Evolutionary conservation across 1,139 yeast species (phyloP).

Genomic region (Zygoascus hellenicus): DNA sequence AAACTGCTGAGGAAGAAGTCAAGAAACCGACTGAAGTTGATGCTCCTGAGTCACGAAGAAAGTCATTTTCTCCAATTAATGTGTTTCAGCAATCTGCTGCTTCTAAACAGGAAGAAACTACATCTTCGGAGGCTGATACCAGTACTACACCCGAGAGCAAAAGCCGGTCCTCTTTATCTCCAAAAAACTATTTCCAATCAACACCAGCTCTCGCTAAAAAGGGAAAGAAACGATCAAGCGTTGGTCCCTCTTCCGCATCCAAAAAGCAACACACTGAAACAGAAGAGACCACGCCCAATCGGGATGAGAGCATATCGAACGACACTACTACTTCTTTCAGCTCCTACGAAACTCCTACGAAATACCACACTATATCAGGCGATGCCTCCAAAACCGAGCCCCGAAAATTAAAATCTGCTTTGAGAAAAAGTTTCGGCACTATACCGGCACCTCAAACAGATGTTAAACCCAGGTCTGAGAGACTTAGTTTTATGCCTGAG

Average conservation of each 20-base stretch:
- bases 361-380: neutral
- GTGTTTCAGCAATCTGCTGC: slow-evolving; percentile 28
- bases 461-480: neutral
- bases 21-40: slow-evolving; percentile 5
- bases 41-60: slow-evolving; percentile 7
- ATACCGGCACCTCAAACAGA: slow-evolving; percentile 8
- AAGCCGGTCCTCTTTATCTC: neutral
- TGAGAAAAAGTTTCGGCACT: neutral
- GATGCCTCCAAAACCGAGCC: slow-evolving; percentile 6
- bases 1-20: slow-evolving; percentile 10
- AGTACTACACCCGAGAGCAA: slow-evolving; percentile 37
- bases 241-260: no score
- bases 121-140: slow-evolving; percentile 7
- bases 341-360: neutral
- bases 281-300: neutral
- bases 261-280: neutral
- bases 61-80: slow-evolving; percentile 37
- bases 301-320: neutral
- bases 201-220: neutral
- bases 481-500: slow-evolving; percentile 28
- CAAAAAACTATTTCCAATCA: neutral
- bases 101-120: slow-evolving; percentile 5
- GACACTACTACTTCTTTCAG: neutral
- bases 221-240: neutral
- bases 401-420: slow-evolving; percentile 5